These are phyloP conservation scores for Porcisia hertigi DNA, from an alignment of 208 protist genomes.

Conservation along the genomic window DNA sequence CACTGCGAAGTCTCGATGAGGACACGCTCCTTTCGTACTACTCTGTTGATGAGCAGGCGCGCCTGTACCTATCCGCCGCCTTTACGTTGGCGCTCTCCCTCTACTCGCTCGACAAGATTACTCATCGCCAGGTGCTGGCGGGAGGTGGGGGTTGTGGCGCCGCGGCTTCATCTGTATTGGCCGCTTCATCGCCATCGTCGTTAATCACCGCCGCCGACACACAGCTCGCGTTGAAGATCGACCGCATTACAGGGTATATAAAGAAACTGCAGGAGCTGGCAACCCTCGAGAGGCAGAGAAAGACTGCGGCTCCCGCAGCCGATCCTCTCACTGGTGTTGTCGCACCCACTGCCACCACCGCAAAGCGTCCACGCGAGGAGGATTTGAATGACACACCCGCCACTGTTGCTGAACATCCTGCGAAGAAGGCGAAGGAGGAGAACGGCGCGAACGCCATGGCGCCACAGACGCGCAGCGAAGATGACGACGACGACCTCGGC, in stretches of 20 bases:
- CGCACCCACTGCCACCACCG: background rate
- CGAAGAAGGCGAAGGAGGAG: conserved; percentile 5
- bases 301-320: background rate
- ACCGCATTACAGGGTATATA: conserved; percentile 87
- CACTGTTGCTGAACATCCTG: background rate
- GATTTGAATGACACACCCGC: background rate
- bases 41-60: conserved; percentile 74
- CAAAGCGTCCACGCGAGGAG: conserved; percentile 8
- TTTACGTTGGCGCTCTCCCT: conserved; percentile 66
- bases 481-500: conserved; percentile 29
- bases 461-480: conserved; percentile 1
- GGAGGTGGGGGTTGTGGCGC: conserved; percentile 7
- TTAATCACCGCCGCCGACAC: conserved; percentile 31
- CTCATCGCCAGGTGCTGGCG: conserved; percentile 26
- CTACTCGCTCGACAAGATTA: conserved; percentile 72
- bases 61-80: conserved; percentile 73
- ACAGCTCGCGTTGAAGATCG: conserved; percentile 83
- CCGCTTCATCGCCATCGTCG: background rate
- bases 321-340: background rate
- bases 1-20: conserved; percentile 62
- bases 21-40: conserved; percentile 74
- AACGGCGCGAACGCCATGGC: background rate
- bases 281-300: conserved; percentile 33
- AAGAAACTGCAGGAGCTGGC: conserved; percentile 87
- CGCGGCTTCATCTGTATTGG: background rate